These are phyloP conservation scores for Phialophora expanda DNA, from an alignment of 2,329 filamentous ascomycete genomes.

Conservation along the genomic window DNA sequence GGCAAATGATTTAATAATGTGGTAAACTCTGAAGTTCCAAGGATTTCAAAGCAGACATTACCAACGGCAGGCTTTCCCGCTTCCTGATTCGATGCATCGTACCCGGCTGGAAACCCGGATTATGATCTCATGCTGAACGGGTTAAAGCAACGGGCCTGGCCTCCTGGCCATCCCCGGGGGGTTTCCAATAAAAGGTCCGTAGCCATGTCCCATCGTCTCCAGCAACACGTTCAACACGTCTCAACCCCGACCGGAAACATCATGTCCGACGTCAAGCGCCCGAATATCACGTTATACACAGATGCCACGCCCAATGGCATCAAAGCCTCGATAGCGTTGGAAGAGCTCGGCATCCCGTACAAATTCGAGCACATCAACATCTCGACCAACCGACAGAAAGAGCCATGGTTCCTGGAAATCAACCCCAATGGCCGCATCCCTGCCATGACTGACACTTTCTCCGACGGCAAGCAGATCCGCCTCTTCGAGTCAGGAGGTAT, in stretches of 20 bases:
- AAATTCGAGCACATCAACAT: constrained; percentile 50
- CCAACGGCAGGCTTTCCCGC: neutral
- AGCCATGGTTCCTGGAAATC: constrained; percentile 86
- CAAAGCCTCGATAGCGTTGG: constrained; percentile 84
- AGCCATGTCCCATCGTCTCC: constrained; percentile 21
- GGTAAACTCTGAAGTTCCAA: neutral
- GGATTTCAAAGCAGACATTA: neutral
- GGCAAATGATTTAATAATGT: neutral
- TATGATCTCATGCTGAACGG: neutral
- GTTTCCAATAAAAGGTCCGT: neutral
- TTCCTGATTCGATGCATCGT: neutral
- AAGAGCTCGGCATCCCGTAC: constrained; percentile 70
- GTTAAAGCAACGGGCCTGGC: neutral
- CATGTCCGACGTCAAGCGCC: constrained; percentile 26
- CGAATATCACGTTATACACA: constrained; percentile 78
- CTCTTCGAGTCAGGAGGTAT: constrained; percentile 86
- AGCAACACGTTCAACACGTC: constrained; percentile 31
- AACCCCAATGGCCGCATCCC: constrained; percentile 94
- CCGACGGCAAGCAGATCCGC: constrained; percentile 58
- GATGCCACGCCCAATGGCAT: constrained; percentile 85
- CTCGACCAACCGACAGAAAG: constrained; percentile 75
- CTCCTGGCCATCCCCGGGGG: neutral
- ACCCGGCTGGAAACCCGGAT: neutral
- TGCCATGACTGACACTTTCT: constrained; percentile 73
- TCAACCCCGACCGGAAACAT: neutral